Base-by-base conservation (phyloP, 2,329 filamentous ascomycete species). In the Epichloe sibirici region DNA sequence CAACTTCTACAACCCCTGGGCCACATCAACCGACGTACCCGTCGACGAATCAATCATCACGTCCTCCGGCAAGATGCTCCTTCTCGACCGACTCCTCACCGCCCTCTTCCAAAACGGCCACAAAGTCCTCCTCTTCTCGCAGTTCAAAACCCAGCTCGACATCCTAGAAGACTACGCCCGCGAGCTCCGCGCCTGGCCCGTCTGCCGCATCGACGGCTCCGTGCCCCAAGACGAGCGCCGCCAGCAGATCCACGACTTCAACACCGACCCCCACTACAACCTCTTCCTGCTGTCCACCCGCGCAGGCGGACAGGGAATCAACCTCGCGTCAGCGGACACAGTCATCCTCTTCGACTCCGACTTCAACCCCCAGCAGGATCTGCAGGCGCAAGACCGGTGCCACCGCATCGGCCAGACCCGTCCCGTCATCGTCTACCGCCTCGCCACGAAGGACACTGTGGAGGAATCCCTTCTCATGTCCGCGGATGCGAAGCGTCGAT, bases 341-440 rank as follows among this genome's bases (percentile, higher is more conserved):
- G 91, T 96, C 11, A 86, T 97, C 45, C 74, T 97, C 0, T 97
- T 93, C 59, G 91, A 97, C 66, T 75, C 71, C 2, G 80, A 95
- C 62, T 96, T 91, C 83, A 98, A 98, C 61, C 93, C 93, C 0
- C 93, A 98, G 65, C 91, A 96, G 64, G 93, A 98, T 66, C 75
- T 98, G 0, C 93, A 98, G 64, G 93, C 93, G 0, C 93, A 97
- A 68, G 93, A 98, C 63, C 88, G 93, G 5, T 90, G 88, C 0
- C 93, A 98, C 65, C 82, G 93, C 12, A 97, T 98, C 57, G 93
- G 93, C 0, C 93, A 98, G 66, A 95, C 84, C 0, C 79, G 85
- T 2, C 93, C 93, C 0, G 93, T 98, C 1, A 82, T 98, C 21
- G 86, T 98, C 0, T 98, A 94, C 67, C 85, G 93, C 1, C 83